Conservation (phyloP, 805 yeast genomes). For the Spathaspora girioi region DNA sequence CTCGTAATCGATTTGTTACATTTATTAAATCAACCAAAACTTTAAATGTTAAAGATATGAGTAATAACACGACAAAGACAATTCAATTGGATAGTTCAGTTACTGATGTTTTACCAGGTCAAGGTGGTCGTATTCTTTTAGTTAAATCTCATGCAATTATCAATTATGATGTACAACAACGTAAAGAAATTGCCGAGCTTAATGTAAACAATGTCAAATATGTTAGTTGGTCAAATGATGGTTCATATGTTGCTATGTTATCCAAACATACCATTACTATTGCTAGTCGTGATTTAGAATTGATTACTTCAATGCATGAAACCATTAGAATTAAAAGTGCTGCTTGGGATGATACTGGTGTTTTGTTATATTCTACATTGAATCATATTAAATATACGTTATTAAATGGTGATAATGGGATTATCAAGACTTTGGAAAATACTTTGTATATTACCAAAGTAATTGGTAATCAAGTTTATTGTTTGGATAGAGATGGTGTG, state of each 20-base stretch:
- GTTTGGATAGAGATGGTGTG: conserved; percentile 81
- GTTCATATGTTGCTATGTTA: conserved; percentile 80
- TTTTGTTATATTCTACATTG: conserved; percentile 86
- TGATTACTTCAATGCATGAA: conserved; percentile 85
- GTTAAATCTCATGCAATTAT: conserved; percentile 71
- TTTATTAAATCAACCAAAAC: conserved; percentile 60
- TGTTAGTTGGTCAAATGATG: conserved; percentile 84
- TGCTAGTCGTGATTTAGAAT: conserved; percentile 74
- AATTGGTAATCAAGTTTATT: conserved; percentile 65
- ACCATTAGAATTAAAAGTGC: conserved; percentile 96
- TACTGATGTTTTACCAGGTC: conserved; percentile 70
- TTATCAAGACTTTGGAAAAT: conserved; percentile 85
- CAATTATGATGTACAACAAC: conserved; percentile 90
- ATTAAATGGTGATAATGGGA: conserved; percentile 93
- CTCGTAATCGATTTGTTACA: conserved; percentile 91
- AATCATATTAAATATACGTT: conserved; percentile 93
- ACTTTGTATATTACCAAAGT: conserved; percentile 81
- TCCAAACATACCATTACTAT: conserved; percentile 91
- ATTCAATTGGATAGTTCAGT: conserved; percentile 67
- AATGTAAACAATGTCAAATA: conserved; percentile 79
- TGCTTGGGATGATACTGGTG: conserved; percentile 94
- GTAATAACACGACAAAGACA: conserved; percentile 76
- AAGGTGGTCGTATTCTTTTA: conserved; percentile 79
- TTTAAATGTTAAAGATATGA: conserved; percentile 81
- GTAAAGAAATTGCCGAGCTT: conserved; percentile 67